Evolutionary conservation across 148 eudicot genomes (phyloP).

Genomic region (Nyssa sinensis): DNA sequence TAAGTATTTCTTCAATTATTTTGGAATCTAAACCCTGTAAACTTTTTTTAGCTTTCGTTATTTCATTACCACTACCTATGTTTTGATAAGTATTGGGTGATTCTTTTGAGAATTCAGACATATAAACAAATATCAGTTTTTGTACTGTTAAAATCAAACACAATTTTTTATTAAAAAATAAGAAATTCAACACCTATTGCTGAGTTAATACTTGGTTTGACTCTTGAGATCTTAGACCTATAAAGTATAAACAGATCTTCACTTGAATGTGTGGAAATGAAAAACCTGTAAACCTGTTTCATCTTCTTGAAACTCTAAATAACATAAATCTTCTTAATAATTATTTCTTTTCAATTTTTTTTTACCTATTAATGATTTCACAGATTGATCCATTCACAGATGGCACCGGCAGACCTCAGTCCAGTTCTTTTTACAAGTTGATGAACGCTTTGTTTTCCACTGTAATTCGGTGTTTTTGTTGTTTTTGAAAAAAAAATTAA

Average conservation of each 20-base stretch:
- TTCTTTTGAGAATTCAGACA: background rate
- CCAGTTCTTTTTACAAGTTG: background rate
- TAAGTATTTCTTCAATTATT: too few species aligned
- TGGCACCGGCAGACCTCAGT: background rate
- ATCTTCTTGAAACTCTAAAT: background rate
- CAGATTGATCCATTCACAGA: background rate
- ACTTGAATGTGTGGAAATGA: background rate
- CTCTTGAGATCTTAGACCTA: background rate
- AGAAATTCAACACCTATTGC: too few species aligned
- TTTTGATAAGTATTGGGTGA: background rate
- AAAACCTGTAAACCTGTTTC: background rate
- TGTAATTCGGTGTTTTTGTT: too few species aligned
- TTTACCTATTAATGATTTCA: background rate
- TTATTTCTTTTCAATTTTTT: too few species aligned
- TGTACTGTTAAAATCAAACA: too few species aligned
- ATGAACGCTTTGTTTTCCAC: background rate
- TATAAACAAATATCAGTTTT: too few species aligned
- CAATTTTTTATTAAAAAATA: too few species aligned
- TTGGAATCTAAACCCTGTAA: too few species aligned
- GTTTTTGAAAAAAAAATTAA: background rate
- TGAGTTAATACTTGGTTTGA: too few species aligned
- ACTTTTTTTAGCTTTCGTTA: too few species aligned
- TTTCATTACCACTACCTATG: too few species aligned
- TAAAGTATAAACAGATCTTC: background rate
- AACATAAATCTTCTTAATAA: too few species aligned